Base-by-base conservation (phyloP, 768 basidiomycete species). In the Phlegmacium glaucopus region DNA sequence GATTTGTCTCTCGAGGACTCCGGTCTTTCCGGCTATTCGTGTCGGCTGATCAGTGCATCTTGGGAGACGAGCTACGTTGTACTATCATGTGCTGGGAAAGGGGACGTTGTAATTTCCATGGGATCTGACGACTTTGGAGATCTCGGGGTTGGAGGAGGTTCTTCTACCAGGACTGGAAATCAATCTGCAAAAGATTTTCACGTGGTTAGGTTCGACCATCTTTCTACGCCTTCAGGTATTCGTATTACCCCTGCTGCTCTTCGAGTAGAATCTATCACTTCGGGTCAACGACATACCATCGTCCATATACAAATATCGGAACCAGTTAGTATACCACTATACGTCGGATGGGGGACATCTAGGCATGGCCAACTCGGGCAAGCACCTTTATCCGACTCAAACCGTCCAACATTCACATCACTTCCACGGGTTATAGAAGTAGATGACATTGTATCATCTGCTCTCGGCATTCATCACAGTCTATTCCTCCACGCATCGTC, bases 31-130 rank as follows among this genome's bases (percentile, higher is more conserved):
- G 72, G 66, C 4, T 83, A 82, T 62, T 54, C 63, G 13, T 66
- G 72, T 36, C 75, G 72, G 26, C 55, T 69, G 18, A 69, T 92
- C 12, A 80, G 80, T 11, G 79, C 85, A 0, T 74, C 82, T 37
- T 96, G 94, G 93, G 87, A 95, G 64, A 90, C 91, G 6, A 83
- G 82, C 43, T 91, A 86, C 56, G 65, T 90, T 38, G 83, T 83
- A 2, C 66, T 91, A 11, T 74, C 77, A 9, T 59, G 56, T 42
- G 53, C 61, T 12, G 70, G 61, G 6, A 58, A 59, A 18, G 59
- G 64, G 39, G 87, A 85, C 53, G 59, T 79, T 3, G 53, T 94
- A 25, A 57, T 95, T 17, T 82, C 92, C 2, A 83, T 94, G 75
- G 94, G 94, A 1, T 76, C 83, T 2, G 77, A 94, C 65, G 92